phyloP scores from a whole-genome alignment of 441 rosid species.

The Gossypium schwendimanii region DNA sequence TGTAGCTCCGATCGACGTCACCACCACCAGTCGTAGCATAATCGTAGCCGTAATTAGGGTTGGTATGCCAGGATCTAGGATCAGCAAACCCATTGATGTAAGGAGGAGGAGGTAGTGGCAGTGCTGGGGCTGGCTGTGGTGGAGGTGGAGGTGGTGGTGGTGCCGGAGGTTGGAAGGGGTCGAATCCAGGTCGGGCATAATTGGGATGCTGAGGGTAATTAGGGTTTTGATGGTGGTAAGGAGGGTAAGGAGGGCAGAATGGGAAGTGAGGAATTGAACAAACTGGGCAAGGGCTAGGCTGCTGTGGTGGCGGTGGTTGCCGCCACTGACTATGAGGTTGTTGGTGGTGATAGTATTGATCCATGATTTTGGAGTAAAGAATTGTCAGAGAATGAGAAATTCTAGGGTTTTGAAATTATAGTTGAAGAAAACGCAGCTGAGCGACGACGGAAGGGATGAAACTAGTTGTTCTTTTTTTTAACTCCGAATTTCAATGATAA shows the following conservation, averaged over 20 bases:
- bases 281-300: slow-evolving; percentile 43
- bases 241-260: slow-evolving; percentile 51
- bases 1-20: slow-evolving; percentile 49
- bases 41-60: slow-evolving; percentile 22
- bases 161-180: slow-evolving; percentile 19
- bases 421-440: background rate
- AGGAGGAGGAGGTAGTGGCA: slow-evolving; percentile 4
- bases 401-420: background rate
- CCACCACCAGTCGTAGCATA: slow-evolving; percentile 20
- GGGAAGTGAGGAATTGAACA: slow-evolving; percentile 69
- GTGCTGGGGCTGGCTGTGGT: slow-evolving; percentile 7
- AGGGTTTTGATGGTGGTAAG: slow-evolving; percentile 31
- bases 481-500: background rate
- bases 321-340: slow-evolving; percentile 65
- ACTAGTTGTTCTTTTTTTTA: background rate
- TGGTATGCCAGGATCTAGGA: slow-evolving; percentile 38
- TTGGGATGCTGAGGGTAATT: slow-evolving; percentile 27
- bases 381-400: background rate
- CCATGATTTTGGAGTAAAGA: slow-evolving; percentile 17
- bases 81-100: slow-evolving; percentile 17
- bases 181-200: slow-evolving; percentile 35
- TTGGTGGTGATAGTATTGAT: slow-evolving; percentile 33
- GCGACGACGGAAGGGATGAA: background rate
- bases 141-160: background rate
- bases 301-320: slow-evolving; percentile 30